Conservation (phyloP, 352 stramenopile genomes). For the Hyphochytrium catenoides region DNA sequence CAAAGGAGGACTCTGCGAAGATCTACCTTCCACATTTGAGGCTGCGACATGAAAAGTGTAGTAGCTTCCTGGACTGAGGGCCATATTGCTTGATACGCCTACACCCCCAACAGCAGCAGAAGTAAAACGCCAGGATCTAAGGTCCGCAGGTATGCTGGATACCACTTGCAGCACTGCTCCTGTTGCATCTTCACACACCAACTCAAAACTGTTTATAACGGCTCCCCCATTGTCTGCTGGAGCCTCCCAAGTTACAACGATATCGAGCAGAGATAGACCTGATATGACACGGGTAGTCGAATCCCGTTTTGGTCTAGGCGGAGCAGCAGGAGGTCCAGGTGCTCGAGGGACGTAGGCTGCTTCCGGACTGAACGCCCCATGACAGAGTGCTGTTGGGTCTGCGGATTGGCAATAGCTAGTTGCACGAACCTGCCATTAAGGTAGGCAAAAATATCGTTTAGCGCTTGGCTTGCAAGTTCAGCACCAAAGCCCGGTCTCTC, state of each 20-base stretch:
- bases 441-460: constrained; percentile 22
- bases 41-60: constrained; percentile 78
- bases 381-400: too few relatives aligned
- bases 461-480: constrained; percentile 19
- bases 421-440: constrained; percentile 19
- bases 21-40: constrained; percentile 56
- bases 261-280: too few relatives aligned
- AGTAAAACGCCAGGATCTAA: not conserved
- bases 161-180: constrained; percentile 3
- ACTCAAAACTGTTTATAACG: constrained; percentile 3
- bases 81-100: constrained; percentile 14
- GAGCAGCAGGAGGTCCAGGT: too few relatives aligned
- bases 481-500: constrained; percentile 16
- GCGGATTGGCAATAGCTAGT: too few relatives aligned
- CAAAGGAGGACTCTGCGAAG: constrained; percentile 45
- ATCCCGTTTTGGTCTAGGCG: too few relatives aligned
- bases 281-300: too few relatives aligned
- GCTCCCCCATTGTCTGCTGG: constrained; percentile 2
- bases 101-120: constrained; percentile 5
- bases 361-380: too few relatives aligned
- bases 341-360: too few relatives aligned
- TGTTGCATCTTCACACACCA: constrained; percentile 5
- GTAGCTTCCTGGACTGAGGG: constrained; percentile 43
- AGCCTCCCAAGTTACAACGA: not conserved
- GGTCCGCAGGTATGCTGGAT: too few relatives aligned